Conservation (phyloP, 352 stramenopile species). For the Pythium pectinolyticum region DNA sequence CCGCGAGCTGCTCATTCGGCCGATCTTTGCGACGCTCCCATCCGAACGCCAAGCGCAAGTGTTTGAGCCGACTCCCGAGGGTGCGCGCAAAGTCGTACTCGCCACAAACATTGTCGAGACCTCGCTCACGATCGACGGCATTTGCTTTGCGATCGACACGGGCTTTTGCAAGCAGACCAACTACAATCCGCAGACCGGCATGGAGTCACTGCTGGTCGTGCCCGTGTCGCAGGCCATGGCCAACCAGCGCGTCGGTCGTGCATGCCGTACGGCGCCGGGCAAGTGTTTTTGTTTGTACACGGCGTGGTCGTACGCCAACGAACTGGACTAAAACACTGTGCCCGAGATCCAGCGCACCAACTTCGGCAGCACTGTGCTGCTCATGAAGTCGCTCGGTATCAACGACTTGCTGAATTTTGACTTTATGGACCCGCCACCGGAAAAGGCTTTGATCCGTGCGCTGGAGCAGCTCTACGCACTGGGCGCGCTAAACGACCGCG, state of each 20-base stretch:
- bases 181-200: conserved; percentile 98
- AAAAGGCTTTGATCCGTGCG: conserved; percentile 97
- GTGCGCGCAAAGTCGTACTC: conserved; percentile 97
- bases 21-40: conserved; percentile 98
- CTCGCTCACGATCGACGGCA: conserved; percentile 98
- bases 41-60: conserved; percentile 99
- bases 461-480: conserved; percentile 99
- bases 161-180: conserved; percentile 99
- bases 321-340: conserved; percentile 98
- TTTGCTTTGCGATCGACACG: conserved; percentile 99
- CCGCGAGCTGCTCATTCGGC: conserved; percentile 97
- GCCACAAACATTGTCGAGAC: conserved; percentile 99
- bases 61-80: conserved; percentile 96
- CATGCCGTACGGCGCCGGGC: conserved; percentile 95
- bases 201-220: conserved; percentile 99
- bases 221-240: conserved; percentile 97
- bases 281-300: conserved; percentile 99
- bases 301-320: conserved; percentile 98
- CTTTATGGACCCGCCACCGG: conserved; percentile 99
- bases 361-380: conserved; percentile 96
- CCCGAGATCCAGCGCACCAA: conserved; percentile 98
- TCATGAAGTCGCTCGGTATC: conserved; percentile 99
- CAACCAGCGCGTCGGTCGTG: conserved; percentile 95
- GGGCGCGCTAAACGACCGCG: conserved; percentile 97
- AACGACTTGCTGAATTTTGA: conserved; percentile 99